These are phyloP conservation scores for Ceratocystis variospora DNA, from an alignment of 2,329 filamentous ascomycete genomes.

Conservation along the genomic window DNA sequence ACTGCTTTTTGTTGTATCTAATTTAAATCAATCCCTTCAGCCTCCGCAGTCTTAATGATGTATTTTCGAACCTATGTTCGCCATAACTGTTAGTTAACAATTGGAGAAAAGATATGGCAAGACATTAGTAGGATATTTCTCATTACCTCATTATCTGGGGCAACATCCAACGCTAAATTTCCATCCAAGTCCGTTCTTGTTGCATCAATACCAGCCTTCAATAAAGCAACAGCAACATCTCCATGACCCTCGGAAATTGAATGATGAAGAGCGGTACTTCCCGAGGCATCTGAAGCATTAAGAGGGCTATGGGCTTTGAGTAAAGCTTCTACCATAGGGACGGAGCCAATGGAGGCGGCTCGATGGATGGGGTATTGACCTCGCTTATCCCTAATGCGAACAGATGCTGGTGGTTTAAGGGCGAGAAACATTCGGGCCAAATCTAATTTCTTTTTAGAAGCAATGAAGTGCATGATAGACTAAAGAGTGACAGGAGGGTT, in stretches of 20 bases:
- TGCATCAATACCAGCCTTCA: slow-evolving; percentile 73
- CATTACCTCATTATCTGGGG: slow-evolving; percentile 67
- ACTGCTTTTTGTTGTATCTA: slow-evolving; percentile 10
- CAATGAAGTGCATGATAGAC: slow-evolving; percentile 82
- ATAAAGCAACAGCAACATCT: slow-evolving; percentile 68
- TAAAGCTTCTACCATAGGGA: slow-evolving; percentile 72
- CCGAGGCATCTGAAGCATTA: slow-evolving; percentile 68
- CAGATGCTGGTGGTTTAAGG: slow-evolving; percentile 54
- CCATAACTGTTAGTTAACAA: background rate
- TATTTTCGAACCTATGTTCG: slow-evolving; percentile 52
- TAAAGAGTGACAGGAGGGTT: slow-evolving; percentile 26
- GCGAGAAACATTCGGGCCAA: slow-evolving; percentile 63
- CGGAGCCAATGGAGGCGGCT: slow-evolving; percentile 75
- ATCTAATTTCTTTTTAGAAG: slow-evolving; percentile 79
- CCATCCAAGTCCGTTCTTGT: slow-evolving; percentile 64
- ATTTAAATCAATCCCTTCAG: slow-evolving; percentile 64
- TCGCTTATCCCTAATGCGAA: slow-evolving; percentile 67
- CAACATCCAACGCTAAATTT: slow-evolving; percentile 60
- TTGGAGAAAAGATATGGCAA: background rate
- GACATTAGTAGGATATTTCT: background rate
- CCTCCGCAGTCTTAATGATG: slow-evolving; percentile 63
- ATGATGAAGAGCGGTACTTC: slow-evolving; percentile 83
- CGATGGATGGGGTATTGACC: slow-evolving; percentile 87
- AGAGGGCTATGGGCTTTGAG: slow-evolving; percentile 66
- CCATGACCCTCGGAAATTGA: slow-evolving; percentile 63